Evolutionary conservation across 768 basidiomycete genomes (phyloP).

Genomic region (Russula dissimulans): DNA sequence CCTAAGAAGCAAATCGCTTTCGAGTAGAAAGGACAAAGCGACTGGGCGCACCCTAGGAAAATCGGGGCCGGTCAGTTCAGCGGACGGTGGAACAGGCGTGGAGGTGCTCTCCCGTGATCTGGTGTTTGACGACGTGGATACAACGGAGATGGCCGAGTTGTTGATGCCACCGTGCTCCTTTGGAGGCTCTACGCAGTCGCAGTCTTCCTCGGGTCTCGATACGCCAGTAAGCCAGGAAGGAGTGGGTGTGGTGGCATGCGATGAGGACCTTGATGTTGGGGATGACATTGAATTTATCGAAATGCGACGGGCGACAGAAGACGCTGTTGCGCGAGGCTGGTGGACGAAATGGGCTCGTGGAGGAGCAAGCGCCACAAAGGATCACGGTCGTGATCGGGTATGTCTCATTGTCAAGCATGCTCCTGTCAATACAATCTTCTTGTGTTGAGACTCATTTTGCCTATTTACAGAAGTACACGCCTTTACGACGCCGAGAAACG

Average conservation of each 20-base stretch:
- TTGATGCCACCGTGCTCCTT: constrained; percentile 9
- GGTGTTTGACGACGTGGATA: constrained; percentile 13
- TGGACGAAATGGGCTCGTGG: constrained; percentile 40
- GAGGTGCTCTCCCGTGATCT: background rate
- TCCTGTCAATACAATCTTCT: background rate
- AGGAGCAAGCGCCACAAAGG: background rate
- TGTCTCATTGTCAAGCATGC: constrained; percentile 1
- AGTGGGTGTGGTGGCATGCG: background rate
- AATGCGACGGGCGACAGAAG: constrained; percentile 24
- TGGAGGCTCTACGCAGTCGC: constrained; percentile 12
- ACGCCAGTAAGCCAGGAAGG: constrained; percentile 11
- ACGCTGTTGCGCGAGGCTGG: constrained; percentile 42
- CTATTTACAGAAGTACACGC: constrained; percentile 25
- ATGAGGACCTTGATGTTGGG: constrained; percentile 18
- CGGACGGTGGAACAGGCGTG: background rate
- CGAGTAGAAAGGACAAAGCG: background rate
- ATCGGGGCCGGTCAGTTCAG: background rate
- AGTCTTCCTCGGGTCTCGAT: constrained; percentile 17
- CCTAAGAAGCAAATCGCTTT: constrained; percentile 11
- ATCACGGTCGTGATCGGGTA: constrained; percentile 2
- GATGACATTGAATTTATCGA: constrained; percentile 21
- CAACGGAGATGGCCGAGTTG: constrained; percentile 7
- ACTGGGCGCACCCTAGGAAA: constrained; percentile 2
- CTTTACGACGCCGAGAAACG: constrained; percentile 37
- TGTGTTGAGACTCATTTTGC: constrained; percentile 8